phyloP scores from a whole-genome alignment of 1,139 yeast species.

The Geotrichum citri-aurantii region DNA sequence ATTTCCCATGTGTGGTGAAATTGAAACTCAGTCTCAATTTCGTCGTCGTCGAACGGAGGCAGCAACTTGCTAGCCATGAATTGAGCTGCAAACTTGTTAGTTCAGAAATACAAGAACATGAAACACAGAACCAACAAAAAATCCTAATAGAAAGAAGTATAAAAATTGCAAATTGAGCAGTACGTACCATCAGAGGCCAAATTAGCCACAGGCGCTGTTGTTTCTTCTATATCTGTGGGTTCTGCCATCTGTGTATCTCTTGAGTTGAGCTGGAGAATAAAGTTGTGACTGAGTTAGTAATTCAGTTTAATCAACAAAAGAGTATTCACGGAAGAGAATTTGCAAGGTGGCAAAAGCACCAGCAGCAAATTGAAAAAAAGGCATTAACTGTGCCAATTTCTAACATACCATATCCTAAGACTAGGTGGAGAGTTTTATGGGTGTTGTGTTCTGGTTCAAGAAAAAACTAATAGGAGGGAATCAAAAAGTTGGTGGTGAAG shows the following conservation, averaged over 20 bases:
- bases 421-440: background rate
- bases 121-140: background rate
- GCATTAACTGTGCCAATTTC: background rate
- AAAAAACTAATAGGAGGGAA: background rate
- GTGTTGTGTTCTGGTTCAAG: background rate
- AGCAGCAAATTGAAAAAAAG: background rate
- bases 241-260: constrained; percentile 7
- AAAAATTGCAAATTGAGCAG: background rate
- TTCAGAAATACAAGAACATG: background rate
- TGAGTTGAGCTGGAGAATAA: background rate
- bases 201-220: background rate
- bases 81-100: constrained; percentile 20
- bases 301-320: background rate
- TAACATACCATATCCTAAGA: background rate
- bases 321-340: background rate
- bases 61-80: constrained; percentile 30
- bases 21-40: constrained; percentile 37
- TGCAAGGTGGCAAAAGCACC: background rate
- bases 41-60: constrained; percentile 33
- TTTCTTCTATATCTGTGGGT: constrained; percentile 1
- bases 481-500: background rate
- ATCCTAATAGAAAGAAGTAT: background rate
- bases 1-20: constrained; percentile 67
- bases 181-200: constrained; percentile 8
- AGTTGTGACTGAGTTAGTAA: background rate